phyloP scores from a whole-genome alignment of 1,284 basidiomycete genomes.

The Polyporus tsugae region DNA sequence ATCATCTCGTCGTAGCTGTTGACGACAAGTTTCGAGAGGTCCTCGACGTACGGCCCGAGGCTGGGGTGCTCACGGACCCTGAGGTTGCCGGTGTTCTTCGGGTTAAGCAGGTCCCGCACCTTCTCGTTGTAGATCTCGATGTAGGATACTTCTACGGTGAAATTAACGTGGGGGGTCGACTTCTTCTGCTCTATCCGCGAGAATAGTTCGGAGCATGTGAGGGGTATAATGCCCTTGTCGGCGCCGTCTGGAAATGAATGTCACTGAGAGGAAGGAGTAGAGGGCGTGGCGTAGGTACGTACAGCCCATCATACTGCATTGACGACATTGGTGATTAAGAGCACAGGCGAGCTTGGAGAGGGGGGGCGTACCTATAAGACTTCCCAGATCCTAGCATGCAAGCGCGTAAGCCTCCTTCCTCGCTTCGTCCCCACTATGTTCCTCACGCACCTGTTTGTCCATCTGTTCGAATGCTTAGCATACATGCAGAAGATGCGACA shows the following conservation, averaged over 20 bases:
- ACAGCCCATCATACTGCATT: constrained; percentile 97
- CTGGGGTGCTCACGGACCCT: constrained; percentile 97
- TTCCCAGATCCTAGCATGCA: constrained; percentile 86
- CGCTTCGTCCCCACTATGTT: constrained; percentile 1
- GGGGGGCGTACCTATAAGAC: constrained; percentile 77
- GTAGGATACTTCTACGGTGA: constrained; percentile 96
- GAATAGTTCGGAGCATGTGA: constrained; percentile 95
- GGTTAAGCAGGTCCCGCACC: constrained; percentile 96
- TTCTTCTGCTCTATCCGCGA: constrained; percentile 79
- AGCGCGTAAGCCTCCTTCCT: constrained; percentile 19
- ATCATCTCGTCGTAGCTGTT: constrained; percentile 95
- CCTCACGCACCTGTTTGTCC: constrained; percentile 81
- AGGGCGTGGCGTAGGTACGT: constrained; percentile 48
- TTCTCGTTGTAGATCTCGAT: constrained; percentile 99
- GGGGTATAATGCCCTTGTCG: constrained; percentile 97
- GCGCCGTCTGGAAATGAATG: constrained; percentile 73
- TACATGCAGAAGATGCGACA: constrained; percentile 11
- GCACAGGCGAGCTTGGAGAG: background rate
- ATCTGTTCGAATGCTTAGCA: constrained; percentile 55
- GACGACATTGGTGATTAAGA: constrained; percentile 6
- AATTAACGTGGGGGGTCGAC: constrained; percentile 76
- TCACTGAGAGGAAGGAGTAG: constrained; percentile 8
- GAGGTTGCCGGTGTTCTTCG: constrained; percentile 95
- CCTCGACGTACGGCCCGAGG: constrained; percentile 96
- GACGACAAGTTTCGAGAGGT: constrained; percentile 93